Evolutionary conservation across 2,329 filamentous ascomycete genomes (phyloP).

Genomic region (Sporothrix protearum): DNA sequence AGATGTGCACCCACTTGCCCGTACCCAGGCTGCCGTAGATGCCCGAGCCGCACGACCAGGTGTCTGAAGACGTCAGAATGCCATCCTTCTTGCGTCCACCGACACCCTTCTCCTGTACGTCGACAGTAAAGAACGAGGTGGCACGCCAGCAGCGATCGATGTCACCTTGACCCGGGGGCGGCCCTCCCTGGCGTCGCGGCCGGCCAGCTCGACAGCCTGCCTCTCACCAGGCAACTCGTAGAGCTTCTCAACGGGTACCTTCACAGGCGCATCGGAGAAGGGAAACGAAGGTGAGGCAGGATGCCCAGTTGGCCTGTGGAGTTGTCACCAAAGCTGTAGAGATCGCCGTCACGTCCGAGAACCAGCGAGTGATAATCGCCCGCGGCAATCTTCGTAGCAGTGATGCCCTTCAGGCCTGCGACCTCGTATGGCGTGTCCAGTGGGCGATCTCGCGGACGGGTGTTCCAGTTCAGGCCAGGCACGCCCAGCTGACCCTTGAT

Average conservation of each 20-base stretch:
- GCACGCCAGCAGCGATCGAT: slow-evolving; percentile 74
- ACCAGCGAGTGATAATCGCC: slow-evolving; percentile 85
- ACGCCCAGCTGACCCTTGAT: slow-evolving; percentile 82
- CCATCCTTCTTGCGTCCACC: slow-evolving; percentile 39
- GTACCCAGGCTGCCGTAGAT: slow-evolving; percentile 80
- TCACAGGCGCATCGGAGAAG: slow-evolving; percentile 64
- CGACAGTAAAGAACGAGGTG: slow-evolving; percentile 84
- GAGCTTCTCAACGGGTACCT: slow-evolving; percentile 66
- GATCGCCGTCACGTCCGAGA: slow-evolving; percentile 68
- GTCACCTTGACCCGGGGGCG: slow-evolving; percentile 58
- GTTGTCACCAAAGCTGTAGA: slow-evolving; percentile 91
- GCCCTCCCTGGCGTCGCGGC: background rate
- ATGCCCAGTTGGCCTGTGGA: slow-evolving; percentile 87
- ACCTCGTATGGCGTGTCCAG: slow-evolving; percentile 84
- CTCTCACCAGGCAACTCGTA: slow-evolving; percentile 54
- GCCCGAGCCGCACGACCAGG: slow-evolving; percentile 83
- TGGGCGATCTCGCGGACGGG: slow-evolving; percentile 67
- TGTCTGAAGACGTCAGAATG: slow-evolving; percentile 55
- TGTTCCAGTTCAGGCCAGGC: slow-evolving; percentile 75
- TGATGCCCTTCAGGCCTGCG: slow-evolving; percentile 63
- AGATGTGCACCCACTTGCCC: slow-evolving; percentile 85
- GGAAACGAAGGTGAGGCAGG: slow-evolving; percentile 59
- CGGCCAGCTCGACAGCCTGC: slow-evolving; percentile 47
- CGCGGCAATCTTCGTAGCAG: slow-evolving; percentile 70
- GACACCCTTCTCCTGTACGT: slow-evolving; percentile 59